These are phyloP conservation scores for Penicillium waksmanii DNA, from an alignment of 495 filamentous ascomycete species.

Conservation along the genomic window DNA sequence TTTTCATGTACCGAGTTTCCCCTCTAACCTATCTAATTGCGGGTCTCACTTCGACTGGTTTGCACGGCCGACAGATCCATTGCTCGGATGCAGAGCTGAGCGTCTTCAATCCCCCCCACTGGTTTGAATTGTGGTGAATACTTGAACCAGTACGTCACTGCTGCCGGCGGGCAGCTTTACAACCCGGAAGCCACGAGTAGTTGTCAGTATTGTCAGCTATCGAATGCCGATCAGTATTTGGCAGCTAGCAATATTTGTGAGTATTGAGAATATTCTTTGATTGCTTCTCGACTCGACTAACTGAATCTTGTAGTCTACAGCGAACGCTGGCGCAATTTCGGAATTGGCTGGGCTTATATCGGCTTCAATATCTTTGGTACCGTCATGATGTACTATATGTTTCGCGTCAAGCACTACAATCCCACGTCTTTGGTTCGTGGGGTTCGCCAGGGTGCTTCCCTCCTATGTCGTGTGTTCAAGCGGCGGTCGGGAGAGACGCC, in stretches of 20 bases:
- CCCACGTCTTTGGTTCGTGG: slow-evolving; percentile 41
- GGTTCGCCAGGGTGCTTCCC: slow-evolving; percentile 28
- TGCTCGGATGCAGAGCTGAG: slow-evolving; percentile 54
- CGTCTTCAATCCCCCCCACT: slow-evolving; percentile 52
- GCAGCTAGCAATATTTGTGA: slow-evolving; percentile 49
- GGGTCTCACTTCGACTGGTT: slow-evolving; percentile 52
- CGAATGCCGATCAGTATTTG: slow-evolving; percentile 53
- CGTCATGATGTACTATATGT: slow-evolving; percentile 56
- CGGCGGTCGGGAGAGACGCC: slow-evolving; percentile 56
- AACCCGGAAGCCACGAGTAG: slow-evolving; percentile 44
- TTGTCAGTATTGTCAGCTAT: slow-evolving; percentile 52
- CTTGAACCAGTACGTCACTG: slow-evolving; percentile 36
- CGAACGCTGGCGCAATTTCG: slow-evolving; percentile 58
- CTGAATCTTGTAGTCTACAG: slow-evolving; percentile 32
- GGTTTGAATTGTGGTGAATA: slow-evolving; percentile 56
- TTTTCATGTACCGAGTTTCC: slow-evolving; percentile 59
- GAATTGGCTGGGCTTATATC: slow-evolving; percentile 58
- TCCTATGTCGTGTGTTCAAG: slow-evolving; percentile 46
- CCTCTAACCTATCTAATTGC: slow-evolving; percentile 63
- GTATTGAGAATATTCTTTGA: slow-evolving; percentile 9
- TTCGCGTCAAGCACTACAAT: slow-evolving; percentile 54
- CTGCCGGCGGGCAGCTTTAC: slow-evolving; percentile 44
- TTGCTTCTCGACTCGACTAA: slow-evolving; percentile 4
- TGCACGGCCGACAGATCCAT: slow-evolving; percentile 44
- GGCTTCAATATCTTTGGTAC: slow-evolving; percentile 54